A percentile compares a stretch with the other conserved stretches of the same genome.
Conservation (phyloP, 2,329 filamentous ascomycete genomes). For the Podosphaera xanthii region DNA sequence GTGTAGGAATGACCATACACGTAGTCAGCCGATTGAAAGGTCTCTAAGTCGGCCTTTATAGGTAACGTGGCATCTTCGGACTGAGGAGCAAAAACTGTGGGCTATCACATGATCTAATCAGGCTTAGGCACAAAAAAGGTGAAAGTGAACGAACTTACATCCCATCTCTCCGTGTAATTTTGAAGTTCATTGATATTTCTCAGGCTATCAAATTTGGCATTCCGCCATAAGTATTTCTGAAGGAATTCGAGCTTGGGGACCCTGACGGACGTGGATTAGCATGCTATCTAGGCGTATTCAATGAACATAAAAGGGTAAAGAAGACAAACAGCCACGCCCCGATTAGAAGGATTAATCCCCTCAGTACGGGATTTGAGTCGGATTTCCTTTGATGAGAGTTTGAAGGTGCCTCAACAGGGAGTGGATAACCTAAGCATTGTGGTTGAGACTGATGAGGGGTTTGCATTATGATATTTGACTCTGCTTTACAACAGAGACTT, state of each 20-base stretch:
- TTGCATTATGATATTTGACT: background rate
- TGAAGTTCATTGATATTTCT: slow-evolving; percentile 25
- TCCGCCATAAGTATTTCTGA: slow-evolving; percentile 44
- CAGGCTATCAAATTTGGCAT: slow-evolving; percentile 32
- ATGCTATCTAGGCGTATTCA: background rate
- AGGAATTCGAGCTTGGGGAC: slow-evolving; percentile 36
- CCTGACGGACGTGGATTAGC: slow-evolving; percentile 18
- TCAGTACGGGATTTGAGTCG: slow-evolving; percentile 45
- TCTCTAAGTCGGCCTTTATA: background rate
- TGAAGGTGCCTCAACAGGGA: slow-evolving; percentile 10
- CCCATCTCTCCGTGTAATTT: slow-evolving; percentile 22
- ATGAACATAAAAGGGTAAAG: slow-evolving; percentile 3
- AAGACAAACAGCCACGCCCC: slow-evolving; percentile 34
- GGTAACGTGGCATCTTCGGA: slow-evolving; percentile 16
- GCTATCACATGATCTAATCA: slow-evolving; percentile 18
- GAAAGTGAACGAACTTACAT: slow-evolving; percentile 20
- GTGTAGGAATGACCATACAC: slow-evolving; percentile 13
- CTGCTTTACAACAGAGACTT: background rate
- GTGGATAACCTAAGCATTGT: slow-evolving; percentile 13
- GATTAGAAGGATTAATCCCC: slow-evolving; percentile 38
- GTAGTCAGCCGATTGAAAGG: background rate
- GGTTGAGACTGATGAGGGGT: background rate
- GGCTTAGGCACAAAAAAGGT: background rate
- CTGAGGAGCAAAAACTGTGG: slow-evolving; percentile 27
- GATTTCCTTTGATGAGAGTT: slow-evolving; percentile 23